Conservation (phyloP, 2,329 filamentous ascomycete genomes). For the Paracamarosporium sp. region DNA sequence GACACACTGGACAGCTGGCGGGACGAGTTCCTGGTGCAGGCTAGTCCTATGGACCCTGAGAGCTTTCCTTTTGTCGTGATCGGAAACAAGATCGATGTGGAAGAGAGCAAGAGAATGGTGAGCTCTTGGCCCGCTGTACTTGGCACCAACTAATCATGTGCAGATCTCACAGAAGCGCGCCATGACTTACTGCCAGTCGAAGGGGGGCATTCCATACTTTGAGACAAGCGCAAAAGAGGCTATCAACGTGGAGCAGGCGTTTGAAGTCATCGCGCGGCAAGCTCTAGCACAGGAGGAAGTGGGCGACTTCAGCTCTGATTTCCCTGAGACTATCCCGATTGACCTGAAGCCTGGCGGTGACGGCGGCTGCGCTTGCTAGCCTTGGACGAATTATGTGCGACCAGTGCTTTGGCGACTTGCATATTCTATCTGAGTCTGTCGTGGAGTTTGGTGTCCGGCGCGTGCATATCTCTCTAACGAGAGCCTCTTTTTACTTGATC, state of each 20-base stretch:
- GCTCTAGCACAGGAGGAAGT: constrained; percentile 96
- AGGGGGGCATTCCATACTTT: constrained; percentile 97
- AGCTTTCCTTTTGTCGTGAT: constrained; percentile 96
- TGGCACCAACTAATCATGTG: not conserved
- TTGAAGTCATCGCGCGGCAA: constrained; percentile 91
- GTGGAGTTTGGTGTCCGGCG: constrained; percentile 39
- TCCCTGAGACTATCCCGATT: constrained; percentile 97
- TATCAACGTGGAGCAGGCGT: constrained; percentile 93
- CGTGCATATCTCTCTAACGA: constrained; percentile 15
- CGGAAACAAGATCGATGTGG: constrained; percentile 98
- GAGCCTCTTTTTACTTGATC: not conserved
- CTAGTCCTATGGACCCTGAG: constrained; percentile 92
- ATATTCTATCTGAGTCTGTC: constrained; percentile 6
- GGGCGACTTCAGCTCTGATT: constrained; percentile 96
- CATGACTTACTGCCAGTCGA: constrained; percentile 96
- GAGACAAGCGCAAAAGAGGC: constrained; percentile 99
- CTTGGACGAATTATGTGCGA: not conserved
- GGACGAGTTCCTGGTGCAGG: constrained; percentile 97
- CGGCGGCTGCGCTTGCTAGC: constrained; percentile 88
- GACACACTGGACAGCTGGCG: constrained; percentile 98
- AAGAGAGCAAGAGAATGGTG: constrained; percentile 94
- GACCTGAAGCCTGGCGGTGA: constrained; percentile 86
- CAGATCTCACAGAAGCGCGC: constrained; percentile 94
- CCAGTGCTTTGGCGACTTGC: constrained; percentile 8
- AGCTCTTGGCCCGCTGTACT: constrained; percentile 32